phyloP scores from a whole-genome alignment of 2,329 filamentous ascomycete genomes.

The Myriangium duriaei region DNA sequence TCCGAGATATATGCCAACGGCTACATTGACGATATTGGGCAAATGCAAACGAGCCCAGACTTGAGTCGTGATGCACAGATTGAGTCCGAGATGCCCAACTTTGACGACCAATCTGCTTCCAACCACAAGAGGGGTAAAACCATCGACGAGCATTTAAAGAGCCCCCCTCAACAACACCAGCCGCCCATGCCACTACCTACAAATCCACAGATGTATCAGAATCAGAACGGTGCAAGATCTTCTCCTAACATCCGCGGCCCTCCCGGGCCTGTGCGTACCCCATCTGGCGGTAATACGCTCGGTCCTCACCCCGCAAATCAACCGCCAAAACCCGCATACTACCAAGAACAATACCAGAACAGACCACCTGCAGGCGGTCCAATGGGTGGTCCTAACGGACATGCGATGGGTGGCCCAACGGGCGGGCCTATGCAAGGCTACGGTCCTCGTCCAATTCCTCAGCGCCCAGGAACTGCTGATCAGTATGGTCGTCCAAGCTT shows the following conservation, averaged over 20 bases:
- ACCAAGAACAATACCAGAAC: constrained; percentile 6
- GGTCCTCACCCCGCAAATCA: constrained; percentile 8
- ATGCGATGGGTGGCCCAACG: background rate
- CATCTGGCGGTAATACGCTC: background rate
- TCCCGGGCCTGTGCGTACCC: constrained; percentile 1
- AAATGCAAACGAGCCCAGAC: constrained; percentile 16
- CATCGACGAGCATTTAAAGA: constrained; percentile 20
- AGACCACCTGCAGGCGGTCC: background rate
- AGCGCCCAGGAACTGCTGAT: constrained; percentile 5
- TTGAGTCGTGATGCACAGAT: constrained; percentile 28
- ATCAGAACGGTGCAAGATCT: constrained; percentile 28
- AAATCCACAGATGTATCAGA: constrained; percentile 53
- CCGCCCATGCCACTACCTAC: constrained; percentile 24
- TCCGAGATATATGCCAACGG: constrained; percentile 41
- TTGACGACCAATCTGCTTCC: constrained; percentile 18
- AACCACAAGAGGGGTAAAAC: constrained; percentile 19
- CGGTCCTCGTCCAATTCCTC: constrained; percentile 2
- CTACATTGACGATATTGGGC: constrained; percentile 24
- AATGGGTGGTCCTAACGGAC: background rate
- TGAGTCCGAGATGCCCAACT: constrained; percentile 51
- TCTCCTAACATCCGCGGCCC: constrained; percentile 3
- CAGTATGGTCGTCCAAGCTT: constrained; percentile 5
- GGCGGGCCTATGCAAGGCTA: background rate
- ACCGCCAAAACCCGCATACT: constrained; percentile 5
- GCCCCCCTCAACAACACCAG: constrained; percentile 3